Percentiles rank a stretch among this genome's conserved stretches.
These are phyloP conservation scores for Coemansia sp. DNA, from an alignment of 192 early-diverging fungal genomes.

Conservation along the genomic window DNA sequence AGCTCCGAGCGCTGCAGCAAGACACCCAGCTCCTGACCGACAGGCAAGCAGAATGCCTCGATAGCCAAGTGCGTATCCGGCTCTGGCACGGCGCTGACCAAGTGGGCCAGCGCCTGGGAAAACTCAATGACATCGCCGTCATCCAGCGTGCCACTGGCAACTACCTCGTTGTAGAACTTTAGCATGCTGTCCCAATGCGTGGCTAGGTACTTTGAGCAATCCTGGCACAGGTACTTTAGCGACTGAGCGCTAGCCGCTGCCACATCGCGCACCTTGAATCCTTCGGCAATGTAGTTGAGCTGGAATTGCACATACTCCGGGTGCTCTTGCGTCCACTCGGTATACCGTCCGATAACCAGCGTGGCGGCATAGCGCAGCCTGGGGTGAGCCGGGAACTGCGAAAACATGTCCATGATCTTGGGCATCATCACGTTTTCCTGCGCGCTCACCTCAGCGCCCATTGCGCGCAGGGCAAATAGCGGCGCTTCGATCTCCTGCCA, in stretches of 20 bases:
- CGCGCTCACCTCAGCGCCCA: slow-evolving; percentile 82
- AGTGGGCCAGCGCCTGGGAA: slow-evolving; percentile 87
- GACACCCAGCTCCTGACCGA: slow-evolving; percentile 37
- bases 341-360: slow-evolving; percentile 94
- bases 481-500: slow-evolving; percentile 98
- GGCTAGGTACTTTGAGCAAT: slow-evolving; percentile 82
- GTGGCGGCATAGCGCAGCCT: slow-evolving; percentile 96
- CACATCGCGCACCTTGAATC: slow-evolving; percentile 86
- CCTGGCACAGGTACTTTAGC: slow-evolving; percentile 87
- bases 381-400: slow-evolving; percentile 85
- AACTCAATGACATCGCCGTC: slow-evolving; percentile 76
- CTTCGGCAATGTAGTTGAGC: slow-evolving; percentile 86
- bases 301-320: slow-evolving; percentile 92
- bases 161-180: slow-evolving; percentile 77
- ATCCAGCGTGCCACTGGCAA: slow-evolving; percentile 62
- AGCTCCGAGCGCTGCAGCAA: slow-evolving; percentile 37
- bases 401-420: slow-evolving; percentile 88
- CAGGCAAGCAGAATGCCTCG: slow-evolving; percentile 51
- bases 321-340: slow-evolving; percentile 88
- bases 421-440: slow-evolving; percentile 80
- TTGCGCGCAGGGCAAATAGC: slow-evolving; percentile 89
- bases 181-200: slow-evolving; percentile 80
- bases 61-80: slow-evolving; percentile 38
- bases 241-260: slow-evolving; percentile 85
- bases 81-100: slow-evolving; percentile 78